phyloP scores from a whole-genome alignment of 2,329 filamentous ascomycete genomes.

The Trichoderma koningiopsis region DNA sequence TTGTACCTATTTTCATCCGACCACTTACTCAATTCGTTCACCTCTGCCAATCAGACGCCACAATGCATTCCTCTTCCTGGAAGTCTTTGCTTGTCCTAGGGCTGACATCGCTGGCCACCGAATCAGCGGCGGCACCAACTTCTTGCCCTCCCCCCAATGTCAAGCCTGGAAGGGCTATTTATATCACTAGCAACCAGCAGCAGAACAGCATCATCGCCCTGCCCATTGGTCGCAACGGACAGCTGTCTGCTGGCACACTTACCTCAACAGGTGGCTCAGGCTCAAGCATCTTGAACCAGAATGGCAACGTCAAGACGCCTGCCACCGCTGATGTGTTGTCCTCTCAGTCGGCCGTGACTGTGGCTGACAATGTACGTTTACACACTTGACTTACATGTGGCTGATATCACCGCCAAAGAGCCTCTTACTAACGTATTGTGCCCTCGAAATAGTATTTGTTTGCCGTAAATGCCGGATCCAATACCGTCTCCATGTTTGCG shows the following conservation, averaged over 20 bases:
- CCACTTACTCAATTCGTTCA: not conserved
- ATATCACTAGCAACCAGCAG: slow-evolving; percentile 57
- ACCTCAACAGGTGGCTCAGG: slow-evolving; percentile 53
- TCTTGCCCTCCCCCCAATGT: not conserved
- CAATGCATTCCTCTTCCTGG: slow-evolving; percentile 17
- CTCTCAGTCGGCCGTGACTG: slow-evolving; percentile 52
- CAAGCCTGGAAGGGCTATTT: slow-evolving; percentile 49
- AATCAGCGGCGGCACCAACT: not conserved
- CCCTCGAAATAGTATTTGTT: slow-evolving; percentile 50
- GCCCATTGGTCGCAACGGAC: slow-evolving; percentile 50
- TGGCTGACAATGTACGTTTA: slow-evolving; percentile 51
- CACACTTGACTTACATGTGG: too few species aligned
- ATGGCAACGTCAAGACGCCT: slow-evolving; percentile 38
- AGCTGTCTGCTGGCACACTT: slow-evolving; percentile 45
- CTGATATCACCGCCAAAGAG: not conserved
- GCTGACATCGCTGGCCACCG: slow-evolving; percentile 1
- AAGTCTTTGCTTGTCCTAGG: slow-evolving; percentile 3
- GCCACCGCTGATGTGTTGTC: slow-evolving; percentile 54
- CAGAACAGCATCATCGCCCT: slow-evolving; percentile 54
- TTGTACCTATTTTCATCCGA: not conserved
- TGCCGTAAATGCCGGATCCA: slow-evolving; percentile 55
- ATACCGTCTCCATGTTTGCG: slow-evolving; percentile 53
- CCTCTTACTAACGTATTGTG: not conserved
- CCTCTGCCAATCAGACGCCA: not conserved
- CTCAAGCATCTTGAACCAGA: slow-evolving; percentile 42